Evolutionary conservation across 1,284 basidiomycete genomes (phyloP).

Genomic region (Sporisorium graminicola): DNA sequence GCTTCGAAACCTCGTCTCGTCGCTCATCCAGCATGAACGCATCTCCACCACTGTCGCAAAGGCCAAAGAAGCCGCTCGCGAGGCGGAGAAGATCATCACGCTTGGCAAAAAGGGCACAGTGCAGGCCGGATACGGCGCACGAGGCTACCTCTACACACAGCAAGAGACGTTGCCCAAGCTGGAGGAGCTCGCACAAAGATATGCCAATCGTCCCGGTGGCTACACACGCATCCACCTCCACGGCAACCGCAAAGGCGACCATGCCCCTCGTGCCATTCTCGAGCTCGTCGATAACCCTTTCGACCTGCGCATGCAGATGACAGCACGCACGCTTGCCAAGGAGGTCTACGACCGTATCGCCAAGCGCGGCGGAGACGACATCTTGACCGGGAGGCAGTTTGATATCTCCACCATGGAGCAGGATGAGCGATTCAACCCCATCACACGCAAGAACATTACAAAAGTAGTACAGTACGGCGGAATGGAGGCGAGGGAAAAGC

Average conservation of each 20-base stretch:
- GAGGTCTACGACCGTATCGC: slow-evolving; percentile 55
- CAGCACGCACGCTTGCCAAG: slow-evolving; percentile 62
- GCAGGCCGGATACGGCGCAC: slow-evolving; percentile 50
- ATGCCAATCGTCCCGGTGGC: slow-evolving; percentile 85
- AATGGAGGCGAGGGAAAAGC: slow-evolving; percentile 48
- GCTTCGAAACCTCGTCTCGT: slow-evolving; percentile 84
- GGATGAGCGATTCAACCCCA: slow-evolving; percentile 52
- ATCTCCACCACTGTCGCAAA: slow-evolving; percentile 97
- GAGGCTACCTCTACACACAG: slow-evolving; percentile 59
- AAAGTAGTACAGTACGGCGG: slow-evolving; percentile 64
- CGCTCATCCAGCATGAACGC: slow-evolving; percentile 92
- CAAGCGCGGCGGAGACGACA: slow-evolving; percentile 47
- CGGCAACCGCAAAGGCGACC: slow-evolving; percentile 89
- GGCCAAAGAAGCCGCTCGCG: slow-evolving; percentile 88
- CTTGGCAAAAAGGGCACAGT: slow-evolving; percentile 61
- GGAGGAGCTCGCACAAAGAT: slow-evolving; percentile 82
- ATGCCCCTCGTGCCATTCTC: slow-evolving; percentile 90
- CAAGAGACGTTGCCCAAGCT: slow-evolving; percentile 80
- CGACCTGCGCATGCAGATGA: slow-evolving; percentile 77
- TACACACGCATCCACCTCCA: slow-evolving; percentile 95
- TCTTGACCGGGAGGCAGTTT: slow-evolving; percentile 45
- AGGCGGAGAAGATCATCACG: slow-evolving; percentile 87
- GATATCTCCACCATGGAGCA: slow-evolving; percentile 47
- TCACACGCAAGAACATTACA: slow-evolving; percentile 60
- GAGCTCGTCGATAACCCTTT: slow-evolving; percentile 93